Evolutionary conservation across 164 flowering plant genomes (phyloP), one percentile per base, ranked within the genome.

Genomic region (Vitis cinerea): DNA sequence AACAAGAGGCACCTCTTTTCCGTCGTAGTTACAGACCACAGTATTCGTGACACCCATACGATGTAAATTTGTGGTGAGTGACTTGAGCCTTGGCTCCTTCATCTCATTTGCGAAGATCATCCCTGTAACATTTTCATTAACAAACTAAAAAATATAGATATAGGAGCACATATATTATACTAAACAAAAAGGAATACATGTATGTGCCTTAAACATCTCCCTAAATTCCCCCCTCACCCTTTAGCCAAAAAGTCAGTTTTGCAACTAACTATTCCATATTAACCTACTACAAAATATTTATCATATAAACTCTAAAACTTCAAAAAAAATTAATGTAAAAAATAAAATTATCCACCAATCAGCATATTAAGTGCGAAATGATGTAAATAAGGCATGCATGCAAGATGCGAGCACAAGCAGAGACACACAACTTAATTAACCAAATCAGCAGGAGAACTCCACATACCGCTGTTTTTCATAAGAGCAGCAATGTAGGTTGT

Each of bases 41-140:
- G 98, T 87, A 74, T 96, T 96, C 68, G 98, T 93, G 61, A 91
- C 98, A 14, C 98, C 99, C 99, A 96, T 87, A 11, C 99, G 91
- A 66, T 87, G 90, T 67, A 96, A 75, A 84, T 96, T 96, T 62
- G 93, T 97, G 63, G 90, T 86, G 23, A 93, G 88, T 30, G 97
- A 93, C 84, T 92, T 94, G 52, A 96, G 87, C 59, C 99, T 84
- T 49, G 87, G 66, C 62, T 63, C 92, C 76, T 93, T 96, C 81
- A 96, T 85, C 82, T 96, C 99, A 83, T 96, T 96, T 63, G 99
- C 99, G 87, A 80, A 90, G 61, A 96, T 71, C 10, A 96, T 78
- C 54, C 97, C 97, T 90, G 61, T 44, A 17, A 56, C 7, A 61
- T 23, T 50, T 63, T 44, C 9, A 63, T 63, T 27, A 15, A 51